Percentiles rank a stretch among this genome's conserved stretches.
These are phyloP conservation scores for Cordyceps javanica DNA, from an alignment of 2,329 filamentous ascomycete species.

Conservation along the genomic window DNA sequence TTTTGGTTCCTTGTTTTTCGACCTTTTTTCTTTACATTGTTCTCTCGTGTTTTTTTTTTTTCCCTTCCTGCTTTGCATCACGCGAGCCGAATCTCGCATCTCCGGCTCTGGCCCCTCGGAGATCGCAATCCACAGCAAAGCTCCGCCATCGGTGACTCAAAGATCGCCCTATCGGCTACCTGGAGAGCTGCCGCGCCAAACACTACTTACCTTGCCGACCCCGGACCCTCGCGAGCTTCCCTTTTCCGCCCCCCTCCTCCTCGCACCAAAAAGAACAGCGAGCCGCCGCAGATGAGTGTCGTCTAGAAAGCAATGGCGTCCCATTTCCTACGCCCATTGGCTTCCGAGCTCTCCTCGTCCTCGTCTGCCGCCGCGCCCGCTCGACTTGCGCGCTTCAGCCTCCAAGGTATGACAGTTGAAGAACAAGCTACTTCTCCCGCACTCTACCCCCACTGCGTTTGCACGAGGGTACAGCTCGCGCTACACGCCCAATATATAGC, in stretches of 20 bases:
- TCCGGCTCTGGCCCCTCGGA: constrained; percentile 4
- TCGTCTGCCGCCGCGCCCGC: constrained; percentile 15
- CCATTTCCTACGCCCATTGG: constrained; percentile 28
- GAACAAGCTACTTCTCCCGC: no score
- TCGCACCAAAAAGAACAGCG: background rate
- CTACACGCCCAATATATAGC: background rate
- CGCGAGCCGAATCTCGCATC: background rate
- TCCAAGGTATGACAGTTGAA: constrained; percentile 19
- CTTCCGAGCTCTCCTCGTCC: constrained; percentile 23
- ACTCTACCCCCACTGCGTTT: background rate
- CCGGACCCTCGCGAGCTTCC: background rate
- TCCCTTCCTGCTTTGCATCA: background rate
- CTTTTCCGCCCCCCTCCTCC: background rate
- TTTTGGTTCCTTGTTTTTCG: background rate
- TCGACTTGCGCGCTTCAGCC: constrained; percentile 20
- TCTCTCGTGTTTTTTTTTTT: background rate
- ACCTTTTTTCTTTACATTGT: background rate
- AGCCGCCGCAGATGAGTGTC: constrained; percentile 24
- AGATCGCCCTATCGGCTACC: background rate
- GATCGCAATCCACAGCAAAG: constrained; percentile 1
- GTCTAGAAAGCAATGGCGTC: constrained; percentile 27
- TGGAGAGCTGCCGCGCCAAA: no score
- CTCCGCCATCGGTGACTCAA: constrained; percentile 11
- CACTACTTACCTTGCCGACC: background rate
- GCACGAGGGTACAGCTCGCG: background rate